Evolutionary conservation across 2,329 filamentous ascomycete species (phyloP), one percentile per base, ranked within the genome.

Genomic region (Aphanocladium album): DNA sequence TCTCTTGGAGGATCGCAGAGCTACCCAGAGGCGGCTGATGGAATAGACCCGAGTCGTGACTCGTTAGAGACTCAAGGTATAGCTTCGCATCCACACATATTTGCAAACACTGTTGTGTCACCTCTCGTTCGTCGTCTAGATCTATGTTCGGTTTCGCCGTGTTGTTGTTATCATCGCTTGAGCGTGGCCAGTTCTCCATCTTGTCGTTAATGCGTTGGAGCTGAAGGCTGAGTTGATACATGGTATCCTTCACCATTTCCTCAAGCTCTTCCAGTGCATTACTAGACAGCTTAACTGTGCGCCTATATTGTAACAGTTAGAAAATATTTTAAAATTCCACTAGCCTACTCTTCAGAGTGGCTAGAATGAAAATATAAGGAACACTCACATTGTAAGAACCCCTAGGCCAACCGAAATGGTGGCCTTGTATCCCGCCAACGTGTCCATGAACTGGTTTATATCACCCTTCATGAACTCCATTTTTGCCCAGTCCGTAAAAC

Each of bases 391-490:
- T 49, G 67, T 76, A 57, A 76, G 71, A 52, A 65, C 71, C 49
- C 72, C 73, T 47, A 76, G 53, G 39, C 70, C 70, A 23, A 76
- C 67, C 8, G 69, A 68, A 46, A 77, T 76, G 2, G 74, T 77
- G 57, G 71, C 68, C 63, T 77, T 77, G 57, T 77, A 77, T 19
- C 68, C 69, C 45, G 67, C 67, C 30, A 77, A 62, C 46, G 68
- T 71, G 41, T 76, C 73, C 54, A 75, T 75, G 62, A 76, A 76
- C 51, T 72, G 69, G 58, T 73, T 74, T 61, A 77, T 75, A 59
- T 74, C 66, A 25, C 73, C 73, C 67, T 65, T 70, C 71, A 70
- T 76, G 41, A 76, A 76, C 63, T 76, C 73, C 71, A 77, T 70
- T 66, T 70, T 75, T 62, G 70, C 62, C 74, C 73, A 77, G 66